Base-by-base conservation (phyloP, 441 rosid genomes). In the Jatropha multifida region DNA sequence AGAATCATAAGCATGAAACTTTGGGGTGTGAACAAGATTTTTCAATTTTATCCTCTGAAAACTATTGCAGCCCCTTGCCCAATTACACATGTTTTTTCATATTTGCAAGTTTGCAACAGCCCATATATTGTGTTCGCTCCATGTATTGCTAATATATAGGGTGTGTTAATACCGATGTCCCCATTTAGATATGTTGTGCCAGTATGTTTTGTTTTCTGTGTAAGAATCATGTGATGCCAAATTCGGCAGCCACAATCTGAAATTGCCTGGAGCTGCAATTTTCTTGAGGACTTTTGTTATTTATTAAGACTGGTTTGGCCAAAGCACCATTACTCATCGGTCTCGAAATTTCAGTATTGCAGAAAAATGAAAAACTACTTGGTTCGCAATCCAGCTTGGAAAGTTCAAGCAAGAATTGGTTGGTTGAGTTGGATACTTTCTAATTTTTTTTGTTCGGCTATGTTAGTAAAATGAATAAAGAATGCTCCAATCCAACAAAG, bases 1-100 rank as follows among this genome's bases (percentile, higher is more conserved):
- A 61, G 75, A 81, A 71, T 2, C 18, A 74, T 65, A 5, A 52
- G 27, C 7, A 32, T 63, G 59, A 26, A 62, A 14, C n/a, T 69
- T 23, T 37, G 10, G 40, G 18, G n/a, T 12, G 55, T 42, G 49
- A 37, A 68, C 61, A 62, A 6, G 41, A 44, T 26, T 66, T 23
- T 11, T 20, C 42, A 17, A 26, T 26, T 51, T 18, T 23, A 38
- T 72, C 15, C 15, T 18, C 18, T 26, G 15, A 2, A 60, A 77
- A 56, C 23, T 58, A 32, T 48, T 52, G 66, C 26, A 55, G 10
- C 54, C 38, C n/a, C 5, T 54, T 32, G 2, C 18, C 13, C 11
- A 14, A 32, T 26, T 59, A 26, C 27, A 67, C 20, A 56, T 58
- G 17, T 52, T 20, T 59, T 68, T 12, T 59, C 32, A 20, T 58